Evolutionary conservation across 192 early-diverging fungal genomes (phyloP).

Genomic region (Coemansia sp.): DNA sequence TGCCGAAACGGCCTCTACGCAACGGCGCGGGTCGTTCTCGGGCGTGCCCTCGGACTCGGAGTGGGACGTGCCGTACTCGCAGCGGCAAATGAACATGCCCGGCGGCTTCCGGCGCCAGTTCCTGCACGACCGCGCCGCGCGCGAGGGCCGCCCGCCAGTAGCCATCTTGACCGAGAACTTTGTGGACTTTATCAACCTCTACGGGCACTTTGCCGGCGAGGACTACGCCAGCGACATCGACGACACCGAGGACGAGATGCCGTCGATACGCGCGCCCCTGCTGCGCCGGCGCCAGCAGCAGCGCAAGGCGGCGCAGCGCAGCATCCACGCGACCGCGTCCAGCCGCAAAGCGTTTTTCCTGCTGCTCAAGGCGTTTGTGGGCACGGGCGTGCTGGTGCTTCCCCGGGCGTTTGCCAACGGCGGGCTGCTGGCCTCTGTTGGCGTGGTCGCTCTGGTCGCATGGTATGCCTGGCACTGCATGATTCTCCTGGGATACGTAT

Average conservation of each 20-base stretch:
- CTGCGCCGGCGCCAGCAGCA: background rate
- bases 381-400: slow-evolving; percentile 73
- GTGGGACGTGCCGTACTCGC: slow-evolving; percentile 39
- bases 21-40: slow-evolving; percentile 33
- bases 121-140: slow-evolving; percentile 67
- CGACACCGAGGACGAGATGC: slow-evolving; percentile 43
- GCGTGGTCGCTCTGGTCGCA: slow-evolving; percentile 56
- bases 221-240: slow-evolving; percentile 81
- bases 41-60: slow-evolving; percentile 40
- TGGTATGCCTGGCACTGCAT: slow-evolving; percentile 63
- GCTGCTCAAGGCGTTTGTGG: slow-evolving; percentile 79
- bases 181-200: slow-evolving; percentile 90
- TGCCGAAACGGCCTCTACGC: slow-evolving; percentile 1
- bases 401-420: slow-evolving; percentile 77
- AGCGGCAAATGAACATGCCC: slow-evolving; percentile 60
- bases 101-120: slow-evolving; percentile 90
- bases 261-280: background rate
- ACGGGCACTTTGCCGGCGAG: slow-evolving; percentile 92
- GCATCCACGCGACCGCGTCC: slow-evolving; percentile 55
- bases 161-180: slow-evolving; percentile 80
- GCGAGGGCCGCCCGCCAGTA: slow-evolving; percentile 60
- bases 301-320: slow-evolving; percentile 4
- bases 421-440: slow-evolving; percentile 60
- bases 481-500: slow-evolving; percentile 62
- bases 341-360: slow-evolving; percentile 72